A percentile compares a stretch with the other conserved stretches of the same genome.
Conservation (phyloP, 2,329 filamentous ascomycete species). For the Penicillium sclerotiorum region DNA sequence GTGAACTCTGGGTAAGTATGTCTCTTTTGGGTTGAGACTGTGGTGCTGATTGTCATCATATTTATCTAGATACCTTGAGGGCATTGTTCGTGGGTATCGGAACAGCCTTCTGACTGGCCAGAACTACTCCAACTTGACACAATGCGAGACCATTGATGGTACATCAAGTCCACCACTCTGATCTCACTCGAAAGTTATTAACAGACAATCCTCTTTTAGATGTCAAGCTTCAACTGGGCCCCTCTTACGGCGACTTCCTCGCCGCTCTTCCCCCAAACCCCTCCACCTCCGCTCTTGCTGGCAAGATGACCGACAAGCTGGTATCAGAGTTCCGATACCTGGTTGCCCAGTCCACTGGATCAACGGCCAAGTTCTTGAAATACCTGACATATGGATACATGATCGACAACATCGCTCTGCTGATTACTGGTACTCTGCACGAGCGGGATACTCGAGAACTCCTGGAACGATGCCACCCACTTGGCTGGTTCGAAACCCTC, state of each 20-base stretch:
- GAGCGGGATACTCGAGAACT: conserved; percentile 96
- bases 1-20: conserved; percentile 79
- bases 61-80: conserved; percentile 80
- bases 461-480: conserved; percentile 90
- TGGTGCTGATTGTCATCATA: conserved; percentile 19
- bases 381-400: conserved; percentile 99
- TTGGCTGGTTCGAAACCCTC: conserved; percentile 99
- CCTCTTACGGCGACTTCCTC: conserved; percentile 96
- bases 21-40: neutral
- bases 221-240: conserved; percentile 95
- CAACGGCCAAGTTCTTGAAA: conserved; percentile 92
- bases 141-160: conserved; percentile 98
- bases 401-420: conserved; percentile 98
- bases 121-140: conserved; percentile 93
- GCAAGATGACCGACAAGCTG: conserved; percentile 96
- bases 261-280: conserved; percentile 91
- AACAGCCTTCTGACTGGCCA: conserved; percentile 86
- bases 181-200: neutral
- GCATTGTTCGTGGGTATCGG: conserved; percentile 94
- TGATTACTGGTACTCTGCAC: conserved; percentile 96
- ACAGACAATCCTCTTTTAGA: conserved; percentile 57
- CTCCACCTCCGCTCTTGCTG: conserved; percentile 90
- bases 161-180: conserved; percentile 4
- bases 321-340: conserved; percentile 97
- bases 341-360: conserved; percentile 88